Evolutionary conservation across 495 filamentous ascomycete genomes (phyloP).

Genomic region (Daldinia childiae): DNA sequence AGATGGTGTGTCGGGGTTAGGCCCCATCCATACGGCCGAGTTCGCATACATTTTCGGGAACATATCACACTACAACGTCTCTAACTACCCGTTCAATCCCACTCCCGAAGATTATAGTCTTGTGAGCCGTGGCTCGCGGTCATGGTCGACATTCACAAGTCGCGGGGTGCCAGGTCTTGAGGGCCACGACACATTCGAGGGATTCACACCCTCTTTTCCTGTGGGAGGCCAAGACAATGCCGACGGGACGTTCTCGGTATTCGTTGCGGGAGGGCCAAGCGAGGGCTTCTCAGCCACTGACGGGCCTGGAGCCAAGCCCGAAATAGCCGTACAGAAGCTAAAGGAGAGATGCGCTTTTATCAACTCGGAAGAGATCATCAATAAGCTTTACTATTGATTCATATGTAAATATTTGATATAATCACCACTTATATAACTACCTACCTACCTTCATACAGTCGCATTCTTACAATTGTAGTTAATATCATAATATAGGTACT

Average conservation of each 20-base stretch:
- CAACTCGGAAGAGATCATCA: conserved; percentile 39
- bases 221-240: neutral
- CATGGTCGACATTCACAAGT: conserved; percentile 47
- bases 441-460: no score
- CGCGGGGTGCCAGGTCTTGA: conserved; percentile 32
- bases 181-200: conserved; percentile 41
- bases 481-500: no score
- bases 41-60: conserved; percentile 58
- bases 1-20: conserved; percentile 46
- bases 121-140: conserved; percentile 39
- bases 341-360: conserved; percentile 45
- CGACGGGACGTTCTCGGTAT: conserved; percentile 29
- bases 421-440: no score
- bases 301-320: conserved; percentile 33
- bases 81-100: conserved; percentile 30
- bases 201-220: conserved; percentile 38
- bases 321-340: conserved; percentile 32
- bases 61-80: conserved; percentile 39
- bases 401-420: neutral
- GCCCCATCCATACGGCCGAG: conserved; percentile 57
- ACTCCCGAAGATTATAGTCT: conserved; percentile 42
- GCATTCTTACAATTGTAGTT: no score
- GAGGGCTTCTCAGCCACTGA: conserved; percentile 46
- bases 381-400: conserved; percentile 36
- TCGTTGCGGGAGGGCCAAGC: conserved; percentile 44